Evolutionary conservation across 2,329 filamentous ascomycete species (phyloP), one percentile per base, ranked within the genome.

Genomic region (Aspergillus spinulosporus): DNA sequence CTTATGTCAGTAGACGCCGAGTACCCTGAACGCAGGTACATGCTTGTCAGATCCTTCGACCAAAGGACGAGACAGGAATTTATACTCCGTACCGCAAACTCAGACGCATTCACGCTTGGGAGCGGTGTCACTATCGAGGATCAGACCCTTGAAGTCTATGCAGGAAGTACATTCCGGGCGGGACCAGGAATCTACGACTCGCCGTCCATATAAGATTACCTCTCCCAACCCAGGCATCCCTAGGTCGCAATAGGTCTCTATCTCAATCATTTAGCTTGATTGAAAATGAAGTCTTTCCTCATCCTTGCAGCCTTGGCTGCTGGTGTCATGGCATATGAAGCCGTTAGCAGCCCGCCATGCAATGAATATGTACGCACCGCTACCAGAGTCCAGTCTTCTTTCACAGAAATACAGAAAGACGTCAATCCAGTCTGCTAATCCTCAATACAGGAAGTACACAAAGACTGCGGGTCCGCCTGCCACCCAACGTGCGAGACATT

Each of bases 401-500:
- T 3, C 9, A 8, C 7, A n/a, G 11, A 7, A 37, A 5, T 37
- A 12, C 21, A 21, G 21, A 21, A 21, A 21, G 21, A 21, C 21
- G 21, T 21, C 32, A 11, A 7, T 34, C 32, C 32, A 11, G 32
- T 34, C 11, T 11, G 11, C 42, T 5, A 26, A 32, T 21, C 29
- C 21, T 21, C 21, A 21, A 21, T 12, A 21, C 15, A 54, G 52
- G 52, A 54, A 49, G 21, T 39, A 8, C 21, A 44, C 15, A 31
- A 36, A 36, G 31, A 43, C 12, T 54, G 52, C 28, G 52, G 44
- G 11, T 54, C 52, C 5, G 52, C 52, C 7, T 54, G 52, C 45
- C 46, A 54, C 39, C 52, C 52, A 11, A 54, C 52, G 29, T 54
- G 52, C 36, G 52, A 49, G 45, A 54, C 52, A 3, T 43, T 37